A percentile compares a stretch with the other conserved stretches of the same genome.
Conservation (phyloP, 345 rosid genomes). For the Carallia brachiata region DNA sequence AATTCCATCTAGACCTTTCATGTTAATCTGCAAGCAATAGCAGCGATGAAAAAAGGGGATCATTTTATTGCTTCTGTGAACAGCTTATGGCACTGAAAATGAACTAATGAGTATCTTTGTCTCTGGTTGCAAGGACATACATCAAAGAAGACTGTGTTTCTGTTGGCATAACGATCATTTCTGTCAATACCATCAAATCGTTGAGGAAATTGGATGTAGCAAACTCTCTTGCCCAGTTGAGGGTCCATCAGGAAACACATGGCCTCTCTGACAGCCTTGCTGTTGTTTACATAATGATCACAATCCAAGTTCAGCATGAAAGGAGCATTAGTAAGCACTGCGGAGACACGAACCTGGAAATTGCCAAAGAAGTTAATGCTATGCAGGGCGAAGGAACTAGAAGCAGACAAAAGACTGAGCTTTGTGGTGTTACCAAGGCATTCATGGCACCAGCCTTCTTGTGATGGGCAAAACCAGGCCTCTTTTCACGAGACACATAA, state of each 20-base stretch:
- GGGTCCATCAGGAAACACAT: slow-evolving; percentile 40
- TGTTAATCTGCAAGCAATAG: slow-evolving; percentile 28
- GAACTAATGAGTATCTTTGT: not conserved
- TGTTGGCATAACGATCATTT: slow-evolving; percentile 35
- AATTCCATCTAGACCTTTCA: slow-evolving; percentile 38
- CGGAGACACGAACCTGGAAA: slow-evolving; percentile 31
- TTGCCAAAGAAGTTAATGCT: slow-evolving; percentile 11
- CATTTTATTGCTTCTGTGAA: slow-evolving; percentile 1
- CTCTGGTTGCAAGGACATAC: slow-evolving; percentile 12
- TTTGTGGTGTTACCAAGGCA: slow-evolving; percentile 58
- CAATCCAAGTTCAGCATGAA: slow-evolving; percentile 39
- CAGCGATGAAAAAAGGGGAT: not conserved
- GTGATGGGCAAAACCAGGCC: slow-evolving; percentile 48
- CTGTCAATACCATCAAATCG: slow-evolving; percentile 35
- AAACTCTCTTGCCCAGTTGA: slow-evolving; percentile 31
- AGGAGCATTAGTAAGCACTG: slow-evolving; percentile 36
- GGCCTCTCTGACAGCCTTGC: slow-evolving; percentile 35
- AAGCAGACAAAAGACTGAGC: not conserved
- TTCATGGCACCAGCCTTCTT: slow-evolving; percentile 99
- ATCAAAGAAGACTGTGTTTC: slow-evolving; percentile 37
- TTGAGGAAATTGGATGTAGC: slow-evolving; percentile 33
- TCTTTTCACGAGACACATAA: slow-evolving; percentile 36
- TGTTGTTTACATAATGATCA: slow-evolving; percentile 33
- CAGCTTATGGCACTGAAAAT: not conserved
- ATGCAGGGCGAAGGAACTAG: not conserved